Evolutionary conservation across 2,329 filamentous ascomycete genomes (phyloP).

Genomic region (Fonsecaea pedrosoi): DNA sequence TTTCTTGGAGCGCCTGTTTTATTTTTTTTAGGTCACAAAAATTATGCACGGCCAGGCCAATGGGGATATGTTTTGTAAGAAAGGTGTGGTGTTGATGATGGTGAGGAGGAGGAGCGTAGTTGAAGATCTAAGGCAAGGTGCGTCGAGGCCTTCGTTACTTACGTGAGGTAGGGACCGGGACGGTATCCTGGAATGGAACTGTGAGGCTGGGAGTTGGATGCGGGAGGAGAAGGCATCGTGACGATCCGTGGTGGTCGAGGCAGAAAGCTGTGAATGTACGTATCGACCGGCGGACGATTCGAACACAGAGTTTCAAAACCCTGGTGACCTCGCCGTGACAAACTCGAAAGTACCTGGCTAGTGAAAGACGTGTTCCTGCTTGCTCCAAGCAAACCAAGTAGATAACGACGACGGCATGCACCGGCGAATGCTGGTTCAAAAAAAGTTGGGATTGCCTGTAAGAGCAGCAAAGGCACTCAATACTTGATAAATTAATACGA

Average conservation of each 20-base stretch:
- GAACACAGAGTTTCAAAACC: background rate
- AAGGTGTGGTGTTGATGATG: too few species aligned
- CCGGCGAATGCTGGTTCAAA: too few species aligned
- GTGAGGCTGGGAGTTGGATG: conserved; percentile 21
- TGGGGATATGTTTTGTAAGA: too few species aligned
- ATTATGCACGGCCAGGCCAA: too few species aligned
- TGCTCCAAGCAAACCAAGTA: too few species aligned
- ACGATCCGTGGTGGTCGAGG: background rate
- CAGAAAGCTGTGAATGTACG: background rate
- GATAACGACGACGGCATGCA: too few species aligned
- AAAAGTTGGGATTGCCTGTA: too few species aligned
- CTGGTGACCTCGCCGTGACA: background rate
- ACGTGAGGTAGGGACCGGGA: conserved; percentile 30
- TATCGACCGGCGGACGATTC: background rate
- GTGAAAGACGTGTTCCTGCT: too few species aligned
- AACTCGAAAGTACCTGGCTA: too few species aligned
- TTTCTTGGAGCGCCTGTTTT: conserved; percentile 28
- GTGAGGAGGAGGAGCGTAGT: too few species aligned
- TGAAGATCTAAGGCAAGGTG: too few species aligned
- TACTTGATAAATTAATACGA: background rate
- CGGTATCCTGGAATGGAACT: conserved; percentile 37
- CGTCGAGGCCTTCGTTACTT: background rate
- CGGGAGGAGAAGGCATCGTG: conserved; percentile 20
- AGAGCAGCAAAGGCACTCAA: too few species aligned
- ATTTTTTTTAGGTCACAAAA: background rate